Base-by-base conservation (phyloP, 2,329 filamentous ascomycete species). In the Cladosporium sp. region DNA sequence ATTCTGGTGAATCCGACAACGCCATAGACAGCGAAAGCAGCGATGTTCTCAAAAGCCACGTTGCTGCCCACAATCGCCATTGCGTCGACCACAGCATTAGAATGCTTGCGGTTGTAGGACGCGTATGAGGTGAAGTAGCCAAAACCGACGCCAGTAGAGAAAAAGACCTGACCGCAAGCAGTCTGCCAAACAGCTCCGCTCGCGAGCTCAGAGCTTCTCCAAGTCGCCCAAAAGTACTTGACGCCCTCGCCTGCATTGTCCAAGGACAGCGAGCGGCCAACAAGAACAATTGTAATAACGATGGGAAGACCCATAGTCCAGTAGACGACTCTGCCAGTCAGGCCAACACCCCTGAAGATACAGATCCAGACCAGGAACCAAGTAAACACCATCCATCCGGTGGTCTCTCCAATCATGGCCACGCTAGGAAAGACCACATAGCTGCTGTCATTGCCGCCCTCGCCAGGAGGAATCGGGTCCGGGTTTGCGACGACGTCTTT, bases 281-380 rank as follows among this genome's bases (percentile, higher is more conserved):
- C 73, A 20, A 82, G 70, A 49, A 82, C 74, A 54, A 82, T 71
- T 2, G 76, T 80, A 12, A 78, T 76, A 51, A 79, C 67, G 43
- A 82, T 80, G 0, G 80, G 79, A 4, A 82, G 61, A 1, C 78
- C 78, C 78, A 82, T 82, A n/a, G 79, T 82, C 63, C 79, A 80
- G 65, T 82, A 82, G 4, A 81, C 79, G 8, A 80, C 80, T 5
- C 79, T 73, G 2, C 79, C 79, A 2, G 79, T 82, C 53, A 80
- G 62, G 0, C 78, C 77, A 17, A 82, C 78, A 6, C 80, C 76
- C 30, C 78, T 75, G 63, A 82, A 80, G 57, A 83, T 80, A 56
- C 75, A 80, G 36, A 82, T 56, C 77, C 79, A 82, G 56, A 82
- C 74, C 1, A 82, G 63, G 59, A 83, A 79, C 78, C 79, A 80